These are phyloP conservation scores for Candida patagonica DNA, from an alignment of 805 yeast genomes.

Conservation along the genomic window DNA sequence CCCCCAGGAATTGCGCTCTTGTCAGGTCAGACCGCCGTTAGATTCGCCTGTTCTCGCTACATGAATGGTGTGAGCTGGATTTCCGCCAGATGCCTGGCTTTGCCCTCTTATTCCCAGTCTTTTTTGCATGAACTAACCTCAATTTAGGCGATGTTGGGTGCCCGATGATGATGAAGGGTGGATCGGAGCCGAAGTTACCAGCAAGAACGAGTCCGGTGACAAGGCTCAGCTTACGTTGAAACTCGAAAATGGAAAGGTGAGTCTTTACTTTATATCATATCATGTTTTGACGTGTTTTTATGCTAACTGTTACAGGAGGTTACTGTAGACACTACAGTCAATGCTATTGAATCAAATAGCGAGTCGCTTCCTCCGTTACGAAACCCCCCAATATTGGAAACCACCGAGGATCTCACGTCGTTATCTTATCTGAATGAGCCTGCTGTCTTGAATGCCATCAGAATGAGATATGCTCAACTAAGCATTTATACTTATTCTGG, in stretches of 20 bases:
- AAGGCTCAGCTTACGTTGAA: slow-evolving; percentile 43
- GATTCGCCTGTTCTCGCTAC: no score
- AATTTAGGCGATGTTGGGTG: slow-evolving; percentile 55
- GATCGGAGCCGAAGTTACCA: slow-evolving; percentile 57
- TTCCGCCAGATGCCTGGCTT: no score
- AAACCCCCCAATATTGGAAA: slow-evolving; percentile 86
- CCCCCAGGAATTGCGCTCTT: no score
- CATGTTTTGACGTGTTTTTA: not conserved
- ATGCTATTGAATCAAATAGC: slow-evolving; percentile 33
- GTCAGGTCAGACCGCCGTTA: no score
- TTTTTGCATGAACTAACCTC: not conserved
- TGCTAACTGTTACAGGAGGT: slow-evolving; percentile 12
- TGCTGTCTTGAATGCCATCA: slow-evolving; percentile 89
- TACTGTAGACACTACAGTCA: slow-evolving; percentile 18
- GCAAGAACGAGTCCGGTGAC: slow-evolving; percentile 33
- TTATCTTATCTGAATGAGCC: slow-evolving; percentile 92
- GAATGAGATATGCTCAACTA: slow-evolving; percentile 77
- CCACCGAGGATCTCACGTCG: slow-evolving; percentile 89
- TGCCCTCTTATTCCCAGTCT: not conserved
- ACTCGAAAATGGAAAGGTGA: slow-evolving; percentile 38
- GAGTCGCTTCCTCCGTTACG: slow-evolving; percentile 69
- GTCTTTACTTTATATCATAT: no score
- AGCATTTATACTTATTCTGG: slow-evolving; percentile 95
- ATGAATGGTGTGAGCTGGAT: no score
- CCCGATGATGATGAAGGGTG: slow-evolving; percentile 68